phyloP scores from a whole-genome alignment of 164 flowering plant genomes.

The Aristolochia contorta region DNA sequence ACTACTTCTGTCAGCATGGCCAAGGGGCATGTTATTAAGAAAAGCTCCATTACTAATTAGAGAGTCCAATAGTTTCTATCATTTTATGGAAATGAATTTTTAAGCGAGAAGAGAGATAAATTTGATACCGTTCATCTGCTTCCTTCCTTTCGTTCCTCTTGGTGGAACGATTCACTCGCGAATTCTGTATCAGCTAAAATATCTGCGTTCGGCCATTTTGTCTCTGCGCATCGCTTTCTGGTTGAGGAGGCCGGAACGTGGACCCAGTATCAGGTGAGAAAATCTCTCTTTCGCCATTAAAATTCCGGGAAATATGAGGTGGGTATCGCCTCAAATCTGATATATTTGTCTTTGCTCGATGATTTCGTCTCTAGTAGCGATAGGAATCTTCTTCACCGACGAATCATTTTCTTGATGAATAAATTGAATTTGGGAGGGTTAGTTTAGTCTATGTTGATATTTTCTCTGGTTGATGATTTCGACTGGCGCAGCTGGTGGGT shows the following conservation, averaged over 20 bases:
- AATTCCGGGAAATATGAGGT: conserved; percentile 10
- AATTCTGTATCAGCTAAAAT: not conserved
- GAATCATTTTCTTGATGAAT: not conserved
- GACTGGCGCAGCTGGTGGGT: not conserved
- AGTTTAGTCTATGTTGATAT: not conserved
- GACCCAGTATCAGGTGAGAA: conserved; percentile 4
- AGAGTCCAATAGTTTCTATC: too few relatives aligned
- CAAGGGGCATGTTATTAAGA: too few relatives aligned
- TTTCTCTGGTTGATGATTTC: conserved; percentile 1
- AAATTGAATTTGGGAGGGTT: too few relatives aligned
- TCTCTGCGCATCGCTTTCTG: not conserved
- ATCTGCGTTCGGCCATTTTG: not conserved
- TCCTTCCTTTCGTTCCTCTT: too few relatives aligned
- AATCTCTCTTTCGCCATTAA: not conserved
- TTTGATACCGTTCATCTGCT: too few relatives aligned
- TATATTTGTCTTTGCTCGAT: conserved; percentile 1
- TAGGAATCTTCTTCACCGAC: not conserved
- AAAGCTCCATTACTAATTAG: too few relatives aligned
- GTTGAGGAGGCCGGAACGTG: too few relatives aligned
- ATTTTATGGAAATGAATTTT: too few relatives aligned
- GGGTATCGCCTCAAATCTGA: conserved; percentile 9
- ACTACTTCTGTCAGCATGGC: too few relatives aligned
- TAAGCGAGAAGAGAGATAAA: too few relatives aligned
- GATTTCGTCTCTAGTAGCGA: not conserved
- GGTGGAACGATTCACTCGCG: too few relatives aligned